Evolutionary conservation across 2,329 filamentous ascomycete species (phyloP), one percentile per base, ranked within the genome.

Genomic region (Aureobasidium leucospermi): DNA sequence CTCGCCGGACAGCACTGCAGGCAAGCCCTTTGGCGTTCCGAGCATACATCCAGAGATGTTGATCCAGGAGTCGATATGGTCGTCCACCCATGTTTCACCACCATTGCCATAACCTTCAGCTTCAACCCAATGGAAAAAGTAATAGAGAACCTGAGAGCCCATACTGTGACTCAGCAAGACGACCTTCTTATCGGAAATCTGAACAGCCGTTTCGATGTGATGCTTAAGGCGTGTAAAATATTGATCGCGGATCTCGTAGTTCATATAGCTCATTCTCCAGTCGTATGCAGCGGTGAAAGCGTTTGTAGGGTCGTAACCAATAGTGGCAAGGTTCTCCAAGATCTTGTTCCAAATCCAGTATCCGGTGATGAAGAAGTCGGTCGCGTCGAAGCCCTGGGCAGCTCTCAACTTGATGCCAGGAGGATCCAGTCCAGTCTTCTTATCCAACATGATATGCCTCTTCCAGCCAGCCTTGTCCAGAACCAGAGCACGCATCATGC

Each of bases 261-360:
- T 96, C 61, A 82, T 78, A 70, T 96, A 99, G 0, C 90, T 89
- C 60, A 99, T 77, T 28, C 94, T 85, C 94, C 94, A 99, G 75
- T 99, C 94, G 70, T 99, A 87, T 0, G 84, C 82, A 1, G 84
- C 84, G 0, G 84, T 85, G 64, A 85, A 86, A 0, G 84, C 84
- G 67, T 86, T 86, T 2, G 81, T 84, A 82, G 94, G 93, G 69
- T 99, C 94, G 71, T 99, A 99, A 13, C 94, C 94, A 61, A 99
- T 88, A 0, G 91, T 94, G 0, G 94, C 94, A 55, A 99, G 79
- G 69, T 99, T 99, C 75, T 99, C 94, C 52, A 99, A 80, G 62
- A 99, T 96, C 75, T 97, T 97, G 76, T 90, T 96, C 92, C 92
- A 96, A 62, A 99, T 97, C 94, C 94, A 99, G 75, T 99, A 99